Percentiles rank a stretch among this genome's conserved stretches.
phyloP scores from a whole-genome alignment of 495 filamentous ascomycete genomes.

The Aspergillus bridgeri region DNA sequence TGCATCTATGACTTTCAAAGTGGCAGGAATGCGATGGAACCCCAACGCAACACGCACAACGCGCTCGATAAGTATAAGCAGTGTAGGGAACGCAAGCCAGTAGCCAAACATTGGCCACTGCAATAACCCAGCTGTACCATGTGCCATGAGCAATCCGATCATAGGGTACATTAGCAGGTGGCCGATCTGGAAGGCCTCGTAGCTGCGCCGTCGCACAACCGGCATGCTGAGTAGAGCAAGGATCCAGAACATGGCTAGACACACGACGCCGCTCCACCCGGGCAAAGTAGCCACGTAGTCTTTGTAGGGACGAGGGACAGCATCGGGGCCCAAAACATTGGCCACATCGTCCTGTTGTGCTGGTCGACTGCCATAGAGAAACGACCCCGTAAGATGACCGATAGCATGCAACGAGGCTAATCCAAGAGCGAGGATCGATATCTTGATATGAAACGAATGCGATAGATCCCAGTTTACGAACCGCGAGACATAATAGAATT shows the following conservation, averaged over 20 bases:
- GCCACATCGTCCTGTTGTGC: not conserved
- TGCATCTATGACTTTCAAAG: not conserved
- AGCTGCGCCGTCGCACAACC: not conserved
- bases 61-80: not conserved
- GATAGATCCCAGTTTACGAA: constrained; percentile 6
- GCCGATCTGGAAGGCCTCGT: constrained; percentile 4
- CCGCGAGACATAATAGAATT: constrained; percentile 1
- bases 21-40: not conserved
- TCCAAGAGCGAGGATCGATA: not conserved
- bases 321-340: not conserved
- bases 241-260: not conserved
- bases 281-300: constrained; percentile 1
- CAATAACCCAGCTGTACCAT: not conserved
- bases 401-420: constrained; percentile 7
- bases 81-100: constrained; percentile 7
- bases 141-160: constrained; percentile 3
- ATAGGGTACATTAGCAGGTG: constrained; percentile 2
- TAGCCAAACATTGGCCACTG: constrained; percentile 8
- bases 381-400: constrained; percentile 4
- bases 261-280: not conserved
- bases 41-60: not conserved
- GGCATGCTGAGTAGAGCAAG: constrained; percentile 1
- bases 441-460: constrained; percentile 6
- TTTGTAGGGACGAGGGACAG: not conserved
- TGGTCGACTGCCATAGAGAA: not conserved